Evolutionary conservation across 345 rosid species (phyloP), one percentile per base, ranked within the genome.

Genomic region (Triadica sebifera): DNA sequence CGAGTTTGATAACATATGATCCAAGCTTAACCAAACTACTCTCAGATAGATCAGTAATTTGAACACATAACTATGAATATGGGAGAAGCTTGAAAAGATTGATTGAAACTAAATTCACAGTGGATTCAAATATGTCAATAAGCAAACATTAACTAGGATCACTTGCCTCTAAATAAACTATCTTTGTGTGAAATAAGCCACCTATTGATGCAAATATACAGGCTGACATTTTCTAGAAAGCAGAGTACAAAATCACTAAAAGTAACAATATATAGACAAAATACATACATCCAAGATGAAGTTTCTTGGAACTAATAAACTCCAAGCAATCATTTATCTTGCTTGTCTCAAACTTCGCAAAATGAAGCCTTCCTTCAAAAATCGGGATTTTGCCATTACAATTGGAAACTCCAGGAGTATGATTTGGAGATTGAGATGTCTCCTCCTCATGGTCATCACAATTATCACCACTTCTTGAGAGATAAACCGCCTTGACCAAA

Each of bases 271-370:
- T 17, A 29, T 45, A 37, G 8, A 74, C 45, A 67, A 51, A 70
- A 37, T 55, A 67, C 83, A 57, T 81, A 92, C 98, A 87, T 22
- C 84, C 84, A 57, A 79, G 77, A 60, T 78, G 85, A 78, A 90
- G 95, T 70, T 85, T 85, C 65, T 85, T 87, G 71, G 84, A 83
- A 24, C 60, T 76, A 66, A 95, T 93, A 72, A 91, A 93, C 70
- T 93, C 92, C 53, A 95, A 64, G 81, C 97, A 95, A 71, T 93
- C 97, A 76, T 83, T 75, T 50, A 95, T 91, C 71, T 93, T 91
- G 89, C 82, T 82, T 5, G 99, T 95, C 80, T 92, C 98, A 67
- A 95, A 93, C 81, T 82, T 95, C 1, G 91, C 90, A 65, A 95
- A 93, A 82, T 86, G 87, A 52, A 95, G 94, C 80, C 77, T 91